phyloP scores from a whole-genome alignment of 345 rosid species.

The Moringa oleifera region DNA sequence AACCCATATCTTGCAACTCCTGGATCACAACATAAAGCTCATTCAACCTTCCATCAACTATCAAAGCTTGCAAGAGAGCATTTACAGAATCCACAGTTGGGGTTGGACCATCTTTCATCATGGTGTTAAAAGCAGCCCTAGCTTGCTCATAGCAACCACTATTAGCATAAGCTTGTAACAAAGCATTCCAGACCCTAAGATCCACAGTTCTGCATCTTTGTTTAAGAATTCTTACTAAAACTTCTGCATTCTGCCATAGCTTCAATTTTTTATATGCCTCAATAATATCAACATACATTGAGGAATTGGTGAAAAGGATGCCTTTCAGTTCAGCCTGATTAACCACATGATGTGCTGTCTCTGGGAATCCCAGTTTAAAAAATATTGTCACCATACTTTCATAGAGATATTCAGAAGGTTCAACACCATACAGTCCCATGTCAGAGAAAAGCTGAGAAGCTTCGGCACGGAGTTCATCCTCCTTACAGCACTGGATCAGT shows the following conservation, averaged over 20 bases:
- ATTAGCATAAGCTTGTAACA: conserved; percentile 78
- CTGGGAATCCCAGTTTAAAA: conserved; percentile 80
- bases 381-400: conserved; percentile 51
- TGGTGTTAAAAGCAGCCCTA: conserved; percentile 83
- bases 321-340: conserved; percentile 51
- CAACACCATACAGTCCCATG: conserved; percentile 59
- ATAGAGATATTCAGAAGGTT: conserved; percentile 47
- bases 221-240: conserved; percentile 66
- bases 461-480: conserved; percentile 50
- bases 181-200: conserved; percentile 81
- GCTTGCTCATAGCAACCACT: conserved; percentile 92
- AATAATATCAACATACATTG: conserved; percentile 51
- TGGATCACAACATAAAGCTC: conserved; percentile 81
- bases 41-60: conserved; percentile 67
- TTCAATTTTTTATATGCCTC: conserved; percentile 71
- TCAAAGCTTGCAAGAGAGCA: conserved; percentile 74
- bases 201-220: conserved; percentile 48
- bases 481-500: conserved; percentile 62
- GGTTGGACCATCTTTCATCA: conserved; percentile 92
- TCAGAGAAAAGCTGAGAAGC: conserved; percentile 87
- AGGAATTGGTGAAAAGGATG: conserved; percentile 37
- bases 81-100: conserved; percentile 91
- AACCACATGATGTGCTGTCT: conserved; percentile 69
- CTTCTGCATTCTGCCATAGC: conserved; percentile 85
- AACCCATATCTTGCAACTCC: conserved; percentile 96